Evolutionary conservation across 83 land plant species (phyloP).

Genomic region (Diphasiastrum complanatum): DNA sequence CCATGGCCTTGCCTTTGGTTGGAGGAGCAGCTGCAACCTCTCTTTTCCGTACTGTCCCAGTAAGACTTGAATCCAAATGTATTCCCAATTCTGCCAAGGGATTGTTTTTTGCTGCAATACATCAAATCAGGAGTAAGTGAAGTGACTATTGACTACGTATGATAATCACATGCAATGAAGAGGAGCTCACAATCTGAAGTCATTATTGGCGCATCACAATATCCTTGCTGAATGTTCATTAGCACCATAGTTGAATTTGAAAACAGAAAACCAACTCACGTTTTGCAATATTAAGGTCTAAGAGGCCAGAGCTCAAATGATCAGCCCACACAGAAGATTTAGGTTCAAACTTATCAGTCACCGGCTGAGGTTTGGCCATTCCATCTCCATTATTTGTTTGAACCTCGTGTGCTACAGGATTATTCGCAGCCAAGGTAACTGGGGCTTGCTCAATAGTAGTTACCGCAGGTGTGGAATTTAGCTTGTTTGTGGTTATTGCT

Average conservation of each 20-base stretch:
- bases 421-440: too few relatives aligned
- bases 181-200: neutral
- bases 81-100: constrained; percentile 84
- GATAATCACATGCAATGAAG: neutral
- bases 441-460: too few relatives aligned
- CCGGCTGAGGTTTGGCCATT: constrained; percentile 29
- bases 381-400: too few relatives aligned
- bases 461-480: too few relatives aligned
- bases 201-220: neutral
- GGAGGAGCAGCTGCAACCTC: constrained; percentile 31
- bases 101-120: constrained; percentile 76
- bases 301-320: constrained; percentile 77
- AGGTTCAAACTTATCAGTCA: constrained; percentile 64
- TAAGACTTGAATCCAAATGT: constrained; percentile 49
- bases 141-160: neutral
- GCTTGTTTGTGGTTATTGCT: too few relatives aligned
- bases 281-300: constrained; percentile 91
- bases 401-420: too few relatives aligned
- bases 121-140: constrained; percentile 4
- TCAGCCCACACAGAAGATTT: constrained; percentile 96
- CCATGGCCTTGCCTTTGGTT: constrained; percentile 96
- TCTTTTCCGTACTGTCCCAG: neutral
- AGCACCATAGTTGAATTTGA: neutral
- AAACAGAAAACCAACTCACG: constrained; percentile 40
- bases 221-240: neutral